phyloP scores from a whole-genome alignment of 78 protist genomes.

The Speleostelium caveatum region DNA sequence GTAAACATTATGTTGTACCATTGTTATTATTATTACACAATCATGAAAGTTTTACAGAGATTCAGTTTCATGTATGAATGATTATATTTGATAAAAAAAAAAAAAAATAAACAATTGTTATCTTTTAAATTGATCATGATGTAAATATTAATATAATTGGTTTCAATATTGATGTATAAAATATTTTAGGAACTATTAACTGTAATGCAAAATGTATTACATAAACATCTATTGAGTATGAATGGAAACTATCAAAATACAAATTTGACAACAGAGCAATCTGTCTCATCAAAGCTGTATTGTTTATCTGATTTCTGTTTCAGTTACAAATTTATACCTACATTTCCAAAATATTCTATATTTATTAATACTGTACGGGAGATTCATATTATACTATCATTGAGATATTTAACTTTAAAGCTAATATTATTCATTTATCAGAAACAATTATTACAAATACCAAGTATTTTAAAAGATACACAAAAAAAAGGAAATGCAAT shows the following conservation, averaged over 20 bases:
- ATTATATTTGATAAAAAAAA: not conserved
- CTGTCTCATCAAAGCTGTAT: conserved; percentile 11
- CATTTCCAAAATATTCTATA: conserved; percentile 38
- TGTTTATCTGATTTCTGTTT: conserved; percentile 8
- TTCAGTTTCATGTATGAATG: conserved; percentile 15
- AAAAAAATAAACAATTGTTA: not conserved
- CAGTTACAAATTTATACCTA: conserved; percentile 40
- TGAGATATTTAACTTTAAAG: not conserved
- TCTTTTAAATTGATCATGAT: no score
- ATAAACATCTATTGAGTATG: not conserved
- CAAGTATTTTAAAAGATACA: not conserved
- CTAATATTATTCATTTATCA: not conserved
- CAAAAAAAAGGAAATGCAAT: not conserved
- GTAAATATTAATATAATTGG: no score
- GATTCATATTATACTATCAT: no score
- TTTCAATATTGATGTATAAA: no score
- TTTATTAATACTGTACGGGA: not conserved
- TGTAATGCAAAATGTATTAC: conserved; percentile 5
- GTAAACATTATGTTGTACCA: conserved; percentile 45
- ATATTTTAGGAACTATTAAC: conserved; percentile 14
- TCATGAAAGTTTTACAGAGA: not conserved
- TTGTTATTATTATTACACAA: conserved; percentile 48
- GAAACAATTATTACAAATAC: not conserved
- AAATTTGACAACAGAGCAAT: conserved; percentile 1
- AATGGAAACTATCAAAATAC: not conserved